Base-by-base conservation (phyloP, 768 basidiomycete genomes). In the Leucogyrophana mollusca region DNA sequence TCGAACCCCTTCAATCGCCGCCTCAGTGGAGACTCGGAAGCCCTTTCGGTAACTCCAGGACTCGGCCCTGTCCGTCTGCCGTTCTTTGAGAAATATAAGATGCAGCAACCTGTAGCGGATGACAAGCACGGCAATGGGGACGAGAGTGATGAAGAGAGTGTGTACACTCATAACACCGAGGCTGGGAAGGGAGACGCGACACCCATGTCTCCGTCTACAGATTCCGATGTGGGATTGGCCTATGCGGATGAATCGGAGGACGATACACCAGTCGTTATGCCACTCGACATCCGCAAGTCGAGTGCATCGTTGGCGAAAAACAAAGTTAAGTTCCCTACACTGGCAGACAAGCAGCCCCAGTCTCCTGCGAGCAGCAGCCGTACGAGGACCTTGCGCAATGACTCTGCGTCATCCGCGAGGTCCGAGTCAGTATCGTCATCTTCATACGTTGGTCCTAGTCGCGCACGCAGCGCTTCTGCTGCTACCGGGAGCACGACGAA, bases 1-100 rank as follows among this genome's bases (percentile, higher is more conserved):
- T 92, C 95, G 85, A 77, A 90, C 90, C 60, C 95, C 86, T 62
- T 95, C 84, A 58, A 77, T 83, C 68, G 90, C 90, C 68, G 93
- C 90, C 64, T 97, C 84, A 68, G 95, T 91, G 62, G 94, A 88
- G 64, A 53, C 54, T 68, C 60, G 8, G 47, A 50, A 13, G 42
- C 51, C n/a, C 58, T 56, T 34, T 57, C 56, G 6, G 56, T 61
- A 9, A 53, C 56, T 35, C 46, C 58, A 4, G 51, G 43, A 20
- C 18, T 50, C 36, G 56, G 61, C 34, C 60, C 60, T 4, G 59
- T 71, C 6, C 64, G 71, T 4, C 64, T 83, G 50, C 77, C 79
- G 8, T 78, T 85, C 60, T 76, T 85, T 51, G 81, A 83, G 46
- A 77, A 77, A 53, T 70, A 75, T 56, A 77, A 74, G 17, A 37